phyloP scores from a whole-genome alignment of 192 early-diverging fungal species.

The Coemansia umbellata region DNA sequence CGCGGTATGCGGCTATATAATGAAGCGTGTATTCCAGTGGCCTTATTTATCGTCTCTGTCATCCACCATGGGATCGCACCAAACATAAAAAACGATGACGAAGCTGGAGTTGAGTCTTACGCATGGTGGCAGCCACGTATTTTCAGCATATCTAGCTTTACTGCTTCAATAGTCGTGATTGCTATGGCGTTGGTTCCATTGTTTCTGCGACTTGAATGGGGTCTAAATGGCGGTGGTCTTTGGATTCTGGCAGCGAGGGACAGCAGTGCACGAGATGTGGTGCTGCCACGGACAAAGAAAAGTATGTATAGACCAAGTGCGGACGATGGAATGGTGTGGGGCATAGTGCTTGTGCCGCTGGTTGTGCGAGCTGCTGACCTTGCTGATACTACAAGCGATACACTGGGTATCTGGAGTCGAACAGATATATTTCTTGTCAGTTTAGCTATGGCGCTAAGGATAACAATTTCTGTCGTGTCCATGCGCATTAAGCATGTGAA shows the following conservation, averaged over 20 bases:
- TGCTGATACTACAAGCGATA: not conserved
- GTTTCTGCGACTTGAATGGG: not conserved
- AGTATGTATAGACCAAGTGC: conserved; percentile 13
- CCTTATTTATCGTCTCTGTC: not conserved
- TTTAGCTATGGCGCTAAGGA: not conserved
- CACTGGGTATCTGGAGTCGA: not conserved
- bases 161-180: too few relatives aligned
- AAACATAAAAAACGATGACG: not conserved
- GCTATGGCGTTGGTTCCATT: conserved; percentile 2
- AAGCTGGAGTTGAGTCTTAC: too few relatives aligned
- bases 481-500: not conserved
- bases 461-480: not conserved
- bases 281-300: not conserved
- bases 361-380: conserved; percentile 9
- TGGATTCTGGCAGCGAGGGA: not conserved
- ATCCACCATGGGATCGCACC: not conserved
- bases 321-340: conserved; percentile 34
- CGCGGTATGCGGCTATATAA: conserved; percentile 17
- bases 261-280: not conserved
- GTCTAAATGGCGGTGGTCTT: not conserved
- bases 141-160: too few relatives aligned
- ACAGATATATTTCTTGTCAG: not conserved
- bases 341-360: conserved; percentile 29
- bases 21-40: conserved; percentile 31
- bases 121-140: too few relatives aligned